Evolutionary conservation across 495 filamentous ascomycete genomes (phyloP).

Genomic region (Durotheca rogersii): DNA sequence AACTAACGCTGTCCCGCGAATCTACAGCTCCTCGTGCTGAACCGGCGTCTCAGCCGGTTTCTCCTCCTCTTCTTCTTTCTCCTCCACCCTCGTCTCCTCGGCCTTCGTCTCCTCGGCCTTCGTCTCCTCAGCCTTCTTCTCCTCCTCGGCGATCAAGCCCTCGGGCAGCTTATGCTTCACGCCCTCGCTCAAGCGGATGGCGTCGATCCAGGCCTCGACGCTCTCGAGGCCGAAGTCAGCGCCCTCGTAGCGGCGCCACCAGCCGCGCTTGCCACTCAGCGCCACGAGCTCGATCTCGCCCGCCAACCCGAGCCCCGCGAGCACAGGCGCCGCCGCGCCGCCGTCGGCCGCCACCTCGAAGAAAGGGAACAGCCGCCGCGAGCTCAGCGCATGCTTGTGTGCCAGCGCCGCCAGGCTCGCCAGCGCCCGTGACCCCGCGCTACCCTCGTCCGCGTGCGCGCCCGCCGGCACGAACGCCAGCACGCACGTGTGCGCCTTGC

Average conservation of each 20-base stretch:
- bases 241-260: slow-evolving; percentile 73
- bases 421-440: slow-evolving; percentile 59
- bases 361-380: slow-evolving; percentile 76
- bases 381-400: slow-evolving; percentile 65
- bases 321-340: slow-evolving; percentile 54
- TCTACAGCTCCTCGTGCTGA: slow-evolving; percentile 52
- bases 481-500: slow-evolving; percentile 81
- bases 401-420: slow-evolving; percentile 68
- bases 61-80: slow-evolving; percentile 1
- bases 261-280: slow-evolving; percentile 77
- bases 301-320: slow-evolving; percentile 60
- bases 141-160: slow-evolving; percentile 63
- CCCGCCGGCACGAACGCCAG: slow-evolving; percentile 74
- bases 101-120: slow-evolving; percentile 41
- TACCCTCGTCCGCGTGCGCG: slow-evolving; percentile 51
- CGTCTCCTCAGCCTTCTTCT: slow-evolving; percentile 43
- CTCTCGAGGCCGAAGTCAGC: slow-evolving; percentile 59
- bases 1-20: too few species aligned
- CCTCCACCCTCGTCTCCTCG: slow-evolving; percentile 25
- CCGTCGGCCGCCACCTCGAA: slow-evolving; percentile 71
- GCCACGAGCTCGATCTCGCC: slow-evolving; percentile 69
- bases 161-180: slow-evolving; percentile 79
- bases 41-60: slow-evolving; percentile 30
- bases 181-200: slow-evolving; percentile 81
- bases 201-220: slow-evolving; percentile 85